Conservation (phyloP, 495 filamentous ascomycete genomes). For the Annulohypoxylon maeteangense region DNA sequence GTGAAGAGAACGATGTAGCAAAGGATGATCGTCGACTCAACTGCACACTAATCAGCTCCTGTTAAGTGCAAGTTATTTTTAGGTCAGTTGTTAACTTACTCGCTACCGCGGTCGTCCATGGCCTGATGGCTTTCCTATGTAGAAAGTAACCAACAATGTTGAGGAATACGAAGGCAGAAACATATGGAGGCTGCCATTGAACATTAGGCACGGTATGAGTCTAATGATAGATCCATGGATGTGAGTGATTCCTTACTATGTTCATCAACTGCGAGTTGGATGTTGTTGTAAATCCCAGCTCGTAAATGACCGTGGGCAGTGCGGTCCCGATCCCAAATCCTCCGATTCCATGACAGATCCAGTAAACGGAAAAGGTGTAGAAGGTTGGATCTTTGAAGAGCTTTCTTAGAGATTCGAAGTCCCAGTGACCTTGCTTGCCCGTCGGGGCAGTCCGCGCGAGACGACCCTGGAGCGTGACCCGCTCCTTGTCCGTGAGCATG, state of each 20-base stretch:
- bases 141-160: conserved; percentile 51
- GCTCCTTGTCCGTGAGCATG: conserved; percentile 54
- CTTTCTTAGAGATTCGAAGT: conserved; percentile 42
- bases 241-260: conserved; percentile 46
- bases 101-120: conserved; percentile 55
- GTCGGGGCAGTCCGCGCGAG: conserved; percentile 24
- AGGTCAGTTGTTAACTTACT: conserved; percentile 39
- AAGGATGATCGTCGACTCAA: conserved; percentile 55
- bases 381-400: conserved; percentile 50
- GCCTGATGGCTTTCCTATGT: conserved; percentile 51
- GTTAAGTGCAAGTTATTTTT: not conserved
- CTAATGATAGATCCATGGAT: not conserved
- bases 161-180: conserved; percentile 54
- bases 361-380: conserved; percentile 53
- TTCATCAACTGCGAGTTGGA: conserved; percentile 57
- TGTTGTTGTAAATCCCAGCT: conserved; percentile 55
- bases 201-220: conserved; percentile 5
- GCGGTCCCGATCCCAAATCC: conserved; percentile 57
- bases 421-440: conserved; percentile 44
- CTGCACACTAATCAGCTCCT: conserved; percentile 33
- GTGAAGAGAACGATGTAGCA: conserved; percentile 60
- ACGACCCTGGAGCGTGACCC: conserved; percentile 43
- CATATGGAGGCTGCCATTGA: conserved; percentile 51
- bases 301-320: conserved; percentile 58
- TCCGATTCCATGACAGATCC: conserved; percentile 57